A percentile compares a stretch with the other conserved stretches of the same genome.
phyloP scores from a whole-genome alignment of 1,284 basidiomycete species.

The Tremellales sp. region DNA sequence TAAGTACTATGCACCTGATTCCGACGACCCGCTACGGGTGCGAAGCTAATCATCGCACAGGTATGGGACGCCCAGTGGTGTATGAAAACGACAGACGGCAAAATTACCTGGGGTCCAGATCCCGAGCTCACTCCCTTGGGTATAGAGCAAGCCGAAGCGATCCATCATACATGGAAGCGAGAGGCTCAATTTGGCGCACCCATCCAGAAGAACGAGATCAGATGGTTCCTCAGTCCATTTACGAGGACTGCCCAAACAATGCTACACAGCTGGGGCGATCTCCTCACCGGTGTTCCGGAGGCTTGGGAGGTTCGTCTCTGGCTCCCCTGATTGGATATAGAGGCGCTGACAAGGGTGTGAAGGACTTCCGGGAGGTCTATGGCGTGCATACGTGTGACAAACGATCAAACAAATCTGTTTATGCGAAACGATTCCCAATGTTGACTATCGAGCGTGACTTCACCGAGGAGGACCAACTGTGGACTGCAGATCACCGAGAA shows the following conservation, averaged over 20 bases:
- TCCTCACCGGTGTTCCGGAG: conserved; percentile 19
- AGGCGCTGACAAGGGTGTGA: conserved; percentile 29
- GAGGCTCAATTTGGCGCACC: conserved; percentile 25
- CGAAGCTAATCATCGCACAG: conserved; percentile 36
- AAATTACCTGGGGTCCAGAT: conserved; percentile 40
- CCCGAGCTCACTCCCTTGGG: conserved; percentile 30
- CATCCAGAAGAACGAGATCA: conserved; percentile 25
- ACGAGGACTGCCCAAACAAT: conserved; percentile 32
- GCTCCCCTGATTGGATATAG: neutral
- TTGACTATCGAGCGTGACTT: conserved; percentile 31
- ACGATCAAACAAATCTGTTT: conserved; percentile 26
- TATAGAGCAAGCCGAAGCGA: conserved; percentile 23
- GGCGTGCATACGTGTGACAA: conserved; percentile 42
- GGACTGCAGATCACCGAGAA: conserved; percentile 35
- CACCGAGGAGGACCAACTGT: conserved; percentile 39
- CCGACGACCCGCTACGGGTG: conserved; percentile 27
- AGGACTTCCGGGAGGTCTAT: conserved; percentile 31
- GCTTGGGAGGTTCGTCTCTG: neutral
- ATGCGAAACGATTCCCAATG: conserved; percentile 22
- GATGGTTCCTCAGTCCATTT: conserved; percentile 39
- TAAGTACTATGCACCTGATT: neutral
- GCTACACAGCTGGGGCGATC: conserved; percentile 36
- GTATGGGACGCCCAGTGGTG: conserved; percentile 42
- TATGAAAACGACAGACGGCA: conserved; percentile 26
- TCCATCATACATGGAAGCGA: conserved; percentile 34